Percentiles rank a stretch among this genome's conserved stretches.
Evolutionary conservation across 2,329 filamentous ascomycete species (phyloP).

Genomic region (Beauveria bassiana): DNA sequence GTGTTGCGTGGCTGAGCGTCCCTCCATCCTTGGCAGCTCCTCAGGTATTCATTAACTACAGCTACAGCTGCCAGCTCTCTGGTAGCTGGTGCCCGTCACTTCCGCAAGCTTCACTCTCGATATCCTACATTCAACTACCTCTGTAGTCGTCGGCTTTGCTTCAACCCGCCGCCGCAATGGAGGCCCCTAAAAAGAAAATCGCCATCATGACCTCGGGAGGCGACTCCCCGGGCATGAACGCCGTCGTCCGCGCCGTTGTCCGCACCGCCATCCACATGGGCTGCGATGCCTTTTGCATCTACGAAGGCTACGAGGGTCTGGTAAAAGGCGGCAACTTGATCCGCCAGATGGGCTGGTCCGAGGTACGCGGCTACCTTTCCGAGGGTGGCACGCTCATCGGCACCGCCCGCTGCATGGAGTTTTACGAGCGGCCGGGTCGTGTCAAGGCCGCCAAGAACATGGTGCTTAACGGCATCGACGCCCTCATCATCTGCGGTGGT

Average conservation of each 20-base stretch:
- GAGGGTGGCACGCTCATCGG: conserved; percentile 95
- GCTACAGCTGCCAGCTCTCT: not conserved
- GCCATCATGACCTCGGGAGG: conserved; percentile 92
- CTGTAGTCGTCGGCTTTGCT: not conserved
- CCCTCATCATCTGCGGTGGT: conserved; percentile 92
- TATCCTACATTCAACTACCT: not conserved
- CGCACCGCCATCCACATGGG: conserved; percentile 82
- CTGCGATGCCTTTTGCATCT: conserved; percentile 73
- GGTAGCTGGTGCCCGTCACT: not conserved
- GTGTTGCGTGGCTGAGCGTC: not conserved
- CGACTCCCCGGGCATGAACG: conserved; percentile 93
- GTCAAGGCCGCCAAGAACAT: conserved; percentile 88
- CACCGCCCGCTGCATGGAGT: conserved; percentile 85
- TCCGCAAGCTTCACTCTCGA: not conserved
- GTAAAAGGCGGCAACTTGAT: conserved; percentile 87
- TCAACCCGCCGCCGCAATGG: not conserved
- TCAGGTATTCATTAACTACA: not conserved
- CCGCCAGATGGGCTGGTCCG: conserved; percentile 79
- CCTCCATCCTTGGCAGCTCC: not conserved
- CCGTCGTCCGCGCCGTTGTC: conserved; percentile 80
- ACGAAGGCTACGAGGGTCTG: conserved; percentile 93
- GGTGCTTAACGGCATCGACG: conserved; percentile 86
- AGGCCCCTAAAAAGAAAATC: conserved; percentile 56
- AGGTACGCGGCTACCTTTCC: conserved; percentile 88
- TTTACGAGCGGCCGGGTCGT: conserved; percentile 81